These are phyloP conservation scores for Backusella tarrabulga DNA, from an alignment of 192 early-diverging fungal species.

Conservation along the genomic window DNA sequence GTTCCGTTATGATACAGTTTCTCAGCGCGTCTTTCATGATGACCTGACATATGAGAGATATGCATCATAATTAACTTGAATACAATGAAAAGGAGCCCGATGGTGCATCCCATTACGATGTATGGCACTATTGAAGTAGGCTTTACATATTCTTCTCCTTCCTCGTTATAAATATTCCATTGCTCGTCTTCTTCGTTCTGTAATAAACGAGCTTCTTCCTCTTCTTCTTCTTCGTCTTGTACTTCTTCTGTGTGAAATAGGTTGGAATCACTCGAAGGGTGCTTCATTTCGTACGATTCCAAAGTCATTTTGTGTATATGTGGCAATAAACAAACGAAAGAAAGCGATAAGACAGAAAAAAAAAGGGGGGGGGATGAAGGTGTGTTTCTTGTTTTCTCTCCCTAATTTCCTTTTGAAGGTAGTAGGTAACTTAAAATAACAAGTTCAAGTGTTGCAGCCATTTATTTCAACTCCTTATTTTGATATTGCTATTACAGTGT, in stretches of 20 bases:
- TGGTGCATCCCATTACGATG: background rate
- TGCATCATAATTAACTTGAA: constrained; percentile 1
- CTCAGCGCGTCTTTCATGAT: background rate
- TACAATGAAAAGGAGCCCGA: constrained; percentile 2
- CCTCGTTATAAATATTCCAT: constrained; percentile 2
- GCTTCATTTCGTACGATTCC: constrained; percentile 9
- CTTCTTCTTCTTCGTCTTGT: background rate
- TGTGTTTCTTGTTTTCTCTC: background rate
- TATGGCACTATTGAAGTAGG: background rate
- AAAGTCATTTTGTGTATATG: background rate
- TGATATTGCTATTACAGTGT: no score
- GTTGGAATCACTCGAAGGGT: background rate
- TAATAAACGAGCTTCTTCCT: background rate
- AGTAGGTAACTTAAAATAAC: background rate
- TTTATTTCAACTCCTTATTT: no score
- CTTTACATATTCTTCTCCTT: background rate
- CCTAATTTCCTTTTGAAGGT: background rate
- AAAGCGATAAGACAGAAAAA: background rate
- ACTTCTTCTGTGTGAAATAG: background rate
- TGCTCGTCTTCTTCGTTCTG: constrained; percentile 8
- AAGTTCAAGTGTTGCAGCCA: background rate
- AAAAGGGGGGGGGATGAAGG: background rate
- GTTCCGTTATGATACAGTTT: constrained; percentile 58
- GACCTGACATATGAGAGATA: background rate
- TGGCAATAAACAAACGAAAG: background rate